Percentiles rank a stretch among this genome's conserved stretches.
Evolutionary conservation across 1,284 basidiomycete species (phyloP).

Genomic region (Ganoderma sinense): DNA sequence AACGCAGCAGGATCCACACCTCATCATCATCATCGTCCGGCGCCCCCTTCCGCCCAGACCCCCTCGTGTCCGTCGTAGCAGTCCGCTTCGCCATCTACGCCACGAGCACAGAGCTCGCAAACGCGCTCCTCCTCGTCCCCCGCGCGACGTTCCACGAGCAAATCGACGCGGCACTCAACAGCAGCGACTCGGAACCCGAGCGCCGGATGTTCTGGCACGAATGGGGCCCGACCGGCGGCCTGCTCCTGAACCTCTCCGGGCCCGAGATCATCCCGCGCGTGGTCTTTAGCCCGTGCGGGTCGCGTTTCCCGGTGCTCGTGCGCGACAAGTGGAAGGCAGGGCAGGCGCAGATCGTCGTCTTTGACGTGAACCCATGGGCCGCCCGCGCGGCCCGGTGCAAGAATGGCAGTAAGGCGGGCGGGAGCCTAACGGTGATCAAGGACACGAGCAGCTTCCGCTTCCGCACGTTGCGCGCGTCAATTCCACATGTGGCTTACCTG

Average conservation of each 20-base stretch:
- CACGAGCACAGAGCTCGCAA: conserved; percentile 2
- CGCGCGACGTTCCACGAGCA: conserved; percentile 11
- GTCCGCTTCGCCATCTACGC: conserved; percentile 16
- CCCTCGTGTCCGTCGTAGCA: conserved; percentile 5
- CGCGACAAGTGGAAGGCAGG: conserved; percentile 2
- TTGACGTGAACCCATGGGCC: conserved; percentile 13
- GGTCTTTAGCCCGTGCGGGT: conserved; percentile 7
- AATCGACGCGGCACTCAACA: neutral
- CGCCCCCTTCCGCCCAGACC: conserved; percentile 13
- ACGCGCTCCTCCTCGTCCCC: conserved; percentile 12
- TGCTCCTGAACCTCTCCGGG: conserved; percentile 12
- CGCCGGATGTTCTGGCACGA: conserved; percentile 19
- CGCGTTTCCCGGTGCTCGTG: conserved; percentile 9
- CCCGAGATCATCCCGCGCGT: neutral
- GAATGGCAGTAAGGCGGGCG: neutral
- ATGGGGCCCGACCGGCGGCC: conserved; percentile 15
- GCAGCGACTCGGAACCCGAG: conserved; percentile 1
- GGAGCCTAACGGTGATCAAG: neutral
- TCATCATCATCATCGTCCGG: neutral
- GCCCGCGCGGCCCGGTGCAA: neutral
- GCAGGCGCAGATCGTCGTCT: conserved; percentile 7
- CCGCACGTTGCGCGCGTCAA: conserved; percentile 1
- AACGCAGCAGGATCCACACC: conserved; percentile 6
- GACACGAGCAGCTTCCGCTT: conserved; percentile 7
- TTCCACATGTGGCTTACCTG: conserved; percentile 11